Base-by-base conservation (phyloP, 805 yeast species). In the Ogataea siamensis region DNA sequence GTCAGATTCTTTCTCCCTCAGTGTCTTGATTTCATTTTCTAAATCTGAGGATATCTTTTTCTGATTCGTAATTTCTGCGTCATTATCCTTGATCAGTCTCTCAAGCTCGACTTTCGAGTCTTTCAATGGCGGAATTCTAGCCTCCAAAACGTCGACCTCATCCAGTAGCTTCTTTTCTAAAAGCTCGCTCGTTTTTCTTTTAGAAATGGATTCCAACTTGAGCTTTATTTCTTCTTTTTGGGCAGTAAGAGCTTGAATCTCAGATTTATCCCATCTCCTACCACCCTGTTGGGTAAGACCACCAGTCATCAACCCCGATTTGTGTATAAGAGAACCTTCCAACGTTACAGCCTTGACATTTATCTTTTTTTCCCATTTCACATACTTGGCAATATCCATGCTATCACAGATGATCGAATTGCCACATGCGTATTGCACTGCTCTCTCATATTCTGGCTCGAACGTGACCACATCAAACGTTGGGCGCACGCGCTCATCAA, bases 241-340 rank as follows among this genome's bases (percentile, higher is more conserved):
- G 17, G 63, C 67, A 39, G 64, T 71, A 47, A 88, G 66, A 15
- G 69, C 64, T 35, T 71, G 73, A 48, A 75, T 73, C 49, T 81
- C 85, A 28, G 75, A 72, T 53, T 83, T 87, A 57, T 80, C 87
- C 95, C 95, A 87, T 46, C 75, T 71, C 40, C 64, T 46, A 9
- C 70, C 67, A n/a, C 68, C 61, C 26, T 67, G 67, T n/a, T 68
- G 68, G 5, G 77, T 69, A 19, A 70, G 64, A 48, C 97, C 97
- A 58, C 97, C 97, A 7, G 97, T 83, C 95, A 93, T 87, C 24
- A 88, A 68, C 5, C 96, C 96, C 4, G 91, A 80, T 52, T 78
- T 79, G 55, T 87, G 87, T 32, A 93, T 84, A 20, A 88, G 68
- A 0, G 91, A 76, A 2, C 99, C 99, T 34, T 87, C 87, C 10